Conservation (phyloP, 768 basidiomycete genomes). For the Cystobasidium ongulense region DNA sequence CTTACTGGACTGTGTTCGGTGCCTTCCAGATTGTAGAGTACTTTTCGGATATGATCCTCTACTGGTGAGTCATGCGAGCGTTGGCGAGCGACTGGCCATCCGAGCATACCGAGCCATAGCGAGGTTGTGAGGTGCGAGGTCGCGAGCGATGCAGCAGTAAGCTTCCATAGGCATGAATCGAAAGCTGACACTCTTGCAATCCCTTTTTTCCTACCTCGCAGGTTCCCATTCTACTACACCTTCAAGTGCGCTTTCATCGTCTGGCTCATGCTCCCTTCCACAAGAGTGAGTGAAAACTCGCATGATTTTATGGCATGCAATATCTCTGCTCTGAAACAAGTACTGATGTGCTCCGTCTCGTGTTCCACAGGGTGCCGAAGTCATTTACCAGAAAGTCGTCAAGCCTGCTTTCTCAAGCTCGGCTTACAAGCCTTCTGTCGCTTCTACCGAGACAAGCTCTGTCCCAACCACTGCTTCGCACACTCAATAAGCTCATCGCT, state of each 20-base stretch:
- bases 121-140: too few species aligned
- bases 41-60: constrained; percentile 70
- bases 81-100: background rate
- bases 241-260: constrained; percentile 48
- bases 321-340: too few species aligned
- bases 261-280: constrained; percentile 43
- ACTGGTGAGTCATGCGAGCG: constrained; percentile 52
- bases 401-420: constrained; percentile 52
- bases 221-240: constrained; percentile 49
- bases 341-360: constrained; percentile 1
- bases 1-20: constrained; percentile 94
- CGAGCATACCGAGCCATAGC: too few species aligned
- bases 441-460: constrained; percentile 4
- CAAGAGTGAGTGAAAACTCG: constrained; percentile 26
- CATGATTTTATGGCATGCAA: too few species aligned
- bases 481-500: background rate
- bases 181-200: background rate
- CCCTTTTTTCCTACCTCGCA: background rate
- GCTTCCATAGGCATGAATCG: too few species aligned
- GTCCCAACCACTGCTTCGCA: constrained; percentile 1
- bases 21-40: constrained; percentile 84
- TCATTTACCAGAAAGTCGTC: constrained; percentile 64
- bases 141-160: too few species aligned
- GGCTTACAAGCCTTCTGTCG: constrained; percentile 26
- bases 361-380: constrained; percentile 68